Conservation (phyloP, 1,139 yeast genomes). For the Casaregolazyma suthepensis region DNA sequence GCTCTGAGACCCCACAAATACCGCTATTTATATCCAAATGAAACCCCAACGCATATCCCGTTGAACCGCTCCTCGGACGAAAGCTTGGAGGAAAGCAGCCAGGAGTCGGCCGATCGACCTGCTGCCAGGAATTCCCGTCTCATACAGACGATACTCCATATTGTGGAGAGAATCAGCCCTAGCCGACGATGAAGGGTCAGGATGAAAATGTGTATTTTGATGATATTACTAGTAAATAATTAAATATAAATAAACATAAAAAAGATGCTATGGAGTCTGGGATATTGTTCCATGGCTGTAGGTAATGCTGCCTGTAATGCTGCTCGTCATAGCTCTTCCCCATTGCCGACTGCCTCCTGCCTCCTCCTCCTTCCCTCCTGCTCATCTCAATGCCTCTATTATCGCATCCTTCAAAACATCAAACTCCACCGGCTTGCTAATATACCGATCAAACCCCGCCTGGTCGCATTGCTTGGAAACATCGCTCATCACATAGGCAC, state of each 20-base stretch:
- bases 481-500: slow-evolving; percentile 82
- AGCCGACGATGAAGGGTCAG: background rate
- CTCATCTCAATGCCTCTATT: slow-evolving; percentile 7
- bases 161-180: background rate
- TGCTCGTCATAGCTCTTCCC: no score
- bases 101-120: background rate
- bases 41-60: background rate
- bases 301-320: no score
- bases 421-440: slow-evolving; percentile 54
- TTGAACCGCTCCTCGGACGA: background rate
- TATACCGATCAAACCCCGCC: slow-evolving; percentile 74
- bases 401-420: slow-evolving; percentile 21
- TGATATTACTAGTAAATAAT: background rate
- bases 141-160: background rate
- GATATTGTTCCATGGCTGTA: background rate
- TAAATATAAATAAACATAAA: background rate
- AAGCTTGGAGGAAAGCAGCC: background rate
- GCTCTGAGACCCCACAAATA: background rate
- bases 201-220: background rate
- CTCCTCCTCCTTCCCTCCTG: no score
- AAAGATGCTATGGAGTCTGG: background rate
- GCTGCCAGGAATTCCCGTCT: background rate
- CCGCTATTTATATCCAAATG: background rate
- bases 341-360: no score
- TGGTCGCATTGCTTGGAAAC: slow-evolving; percentile 68